Conservation (phyloP, 2,329 filamentous ascomycete genomes). For the Cladosporium halotolerans region DNA sequence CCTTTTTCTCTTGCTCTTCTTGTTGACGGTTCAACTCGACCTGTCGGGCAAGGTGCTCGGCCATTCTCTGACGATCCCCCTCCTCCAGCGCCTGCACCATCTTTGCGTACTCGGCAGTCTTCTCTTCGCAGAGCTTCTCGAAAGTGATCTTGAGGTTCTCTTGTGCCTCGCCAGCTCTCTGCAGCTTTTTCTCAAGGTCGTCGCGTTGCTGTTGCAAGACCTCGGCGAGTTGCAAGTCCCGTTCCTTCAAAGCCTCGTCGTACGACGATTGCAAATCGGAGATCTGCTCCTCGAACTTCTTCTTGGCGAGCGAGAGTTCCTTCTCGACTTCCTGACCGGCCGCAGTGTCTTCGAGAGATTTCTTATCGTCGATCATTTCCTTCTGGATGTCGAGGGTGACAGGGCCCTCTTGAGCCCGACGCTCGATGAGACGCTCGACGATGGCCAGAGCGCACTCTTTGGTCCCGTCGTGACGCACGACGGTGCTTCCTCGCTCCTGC, state of each 20-base stretch:
- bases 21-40: background rate
- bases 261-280: background rate
- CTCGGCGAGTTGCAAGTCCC: slow-evolving; percentile 11
- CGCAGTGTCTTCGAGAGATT: slow-evolving; percentile 17
- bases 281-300: slow-evolving; percentile 13
- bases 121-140: slow-evolving; percentile 9
- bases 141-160: slow-evolving; percentile 12
- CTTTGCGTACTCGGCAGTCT: background rate
- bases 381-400: slow-evolving; percentile 19
- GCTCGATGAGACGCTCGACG: slow-evolving; percentile 11
- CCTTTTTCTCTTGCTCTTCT: slow-evolving; percentile 5
- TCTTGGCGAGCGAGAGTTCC: slow-evolving; percentile 13
- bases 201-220: slow-evolving; percentile 8
- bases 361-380: slow-evolving; percentile 21
- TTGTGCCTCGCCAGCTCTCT: slow-evolving; percentile 9
- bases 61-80: background rate
- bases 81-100: slow-evolving; percentile 1
- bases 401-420: background rate
- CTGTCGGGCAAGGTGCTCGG: slow-evolving; percentile 1
- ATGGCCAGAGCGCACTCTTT: slow-evolving; percentile 17
- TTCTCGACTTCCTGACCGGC: slow-evolving; percentile 18
- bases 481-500: slow-evolving; percentile 14
- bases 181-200: slow-evolving; percentile 14
- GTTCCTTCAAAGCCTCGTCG: slow-evolving; percentile 4
- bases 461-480: slow-evolving; percentile 14